Evolutionary conservation across 192 early-diverging fungal species (phyloP), one percentile per base, ranked within the genome.

Genomic region (Rhizophagus sp.): DNA sequence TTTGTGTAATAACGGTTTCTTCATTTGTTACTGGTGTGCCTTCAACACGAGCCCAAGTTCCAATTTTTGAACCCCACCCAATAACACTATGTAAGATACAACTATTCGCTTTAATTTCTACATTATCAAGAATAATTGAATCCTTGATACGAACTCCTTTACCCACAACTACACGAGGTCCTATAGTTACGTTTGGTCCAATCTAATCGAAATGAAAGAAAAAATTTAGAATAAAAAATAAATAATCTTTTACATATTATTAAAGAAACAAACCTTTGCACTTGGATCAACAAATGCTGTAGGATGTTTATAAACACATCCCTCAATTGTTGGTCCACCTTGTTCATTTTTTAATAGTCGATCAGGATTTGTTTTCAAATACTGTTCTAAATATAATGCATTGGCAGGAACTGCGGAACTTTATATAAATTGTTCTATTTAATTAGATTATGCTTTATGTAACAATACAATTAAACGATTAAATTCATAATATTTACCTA

Each of bases 181-280:
- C 96, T 79, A 99, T 94, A 39, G 94, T 94, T 10, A 97, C 97
- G 85, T 99, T 98, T 74, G 98, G 98, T 19, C 98, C 98, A 75
- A 99, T 92, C 87, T 93, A 80, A 62, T 22, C 74, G 25, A 52
- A 17, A 78, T 9, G 33, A 73, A 50, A 30, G 30, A 30, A 63
- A 79, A 39, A 68, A 74, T 39, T 24, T 52, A 71, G 10, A 41
- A 73, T 67, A 41, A 49, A 1, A n/a, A 19, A 49, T 30, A 24
- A 62, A 49, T n/a, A 36, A 47, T 71, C 36, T 79, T 24, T 36
- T 17, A 49, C 36, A 75, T 47, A 15, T 19, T 30, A 47, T 47
- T n/a, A 12, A 47, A 12, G 19, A 3, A 52, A 50, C 67, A 41
- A 83, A 91, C 88, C 83, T 93, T 95, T 50, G 97, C 96, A 41